A percentile compares a stretch with the other conserved stretches of the same genome.
These are phyloP conservation scores for Tricholoma saponaceum DNA, from an alignment of 768 basidiomycete genomes.

Conservation along the genomic window DNA sequence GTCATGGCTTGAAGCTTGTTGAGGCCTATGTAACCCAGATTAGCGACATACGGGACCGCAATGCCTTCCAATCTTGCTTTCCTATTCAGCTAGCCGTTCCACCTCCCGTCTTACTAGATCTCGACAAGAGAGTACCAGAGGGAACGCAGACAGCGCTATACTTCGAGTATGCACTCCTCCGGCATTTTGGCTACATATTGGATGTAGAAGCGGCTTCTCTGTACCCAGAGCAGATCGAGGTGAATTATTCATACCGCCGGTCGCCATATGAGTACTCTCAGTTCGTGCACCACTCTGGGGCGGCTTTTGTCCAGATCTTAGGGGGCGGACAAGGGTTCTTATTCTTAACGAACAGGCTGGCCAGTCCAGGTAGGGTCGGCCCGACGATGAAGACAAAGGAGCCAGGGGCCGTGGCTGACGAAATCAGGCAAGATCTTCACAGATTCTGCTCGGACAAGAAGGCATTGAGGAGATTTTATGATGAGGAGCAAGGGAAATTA, in stretches of 20 bases:
- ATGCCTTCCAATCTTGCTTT: constrained; percentile 89
- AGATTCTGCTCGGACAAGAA: constrained; percentile 61
- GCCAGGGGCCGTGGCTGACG: constrained; percentile 56
- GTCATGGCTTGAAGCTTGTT: constrained; percentile 87
- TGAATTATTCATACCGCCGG: constrained; percentile 86
- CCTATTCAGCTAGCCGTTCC: constrained; percentile 74
- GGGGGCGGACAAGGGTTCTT: constrained; percentile 78
- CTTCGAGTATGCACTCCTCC: constrained; percentile 78
- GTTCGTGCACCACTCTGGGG: constrained; percentile 87
- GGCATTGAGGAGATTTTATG: constrained; percentile 63
- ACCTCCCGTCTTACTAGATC: constrained; percentile 67
- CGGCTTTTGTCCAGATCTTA: constrained; percentile 86
- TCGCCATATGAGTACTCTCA: constrained; percentile 78
- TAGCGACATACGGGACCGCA: constrained; percentile 77
- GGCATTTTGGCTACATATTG: constrained; percentile 76
- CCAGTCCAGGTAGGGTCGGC: constrained; percentile 66
- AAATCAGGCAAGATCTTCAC: constrained; percentile 55
- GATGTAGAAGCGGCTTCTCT: constrained; percentile 75
- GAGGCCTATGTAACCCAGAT: constrained; percentile 94
- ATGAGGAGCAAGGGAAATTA: constrained; percentile 58
- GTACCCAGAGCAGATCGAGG: constrained; percentile 80
- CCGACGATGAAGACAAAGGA: constrained; percentile 48
- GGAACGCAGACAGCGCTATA: constrained; percentile 63
- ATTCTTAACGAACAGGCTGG: constrained; percentile 86
- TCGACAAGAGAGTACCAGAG: constrained; percentile 65